Evolutionary conservation across 2,329 filamentous ascomycete species (phyloP).

Genomic region (Phialemoniopsis sp.): DNA sequence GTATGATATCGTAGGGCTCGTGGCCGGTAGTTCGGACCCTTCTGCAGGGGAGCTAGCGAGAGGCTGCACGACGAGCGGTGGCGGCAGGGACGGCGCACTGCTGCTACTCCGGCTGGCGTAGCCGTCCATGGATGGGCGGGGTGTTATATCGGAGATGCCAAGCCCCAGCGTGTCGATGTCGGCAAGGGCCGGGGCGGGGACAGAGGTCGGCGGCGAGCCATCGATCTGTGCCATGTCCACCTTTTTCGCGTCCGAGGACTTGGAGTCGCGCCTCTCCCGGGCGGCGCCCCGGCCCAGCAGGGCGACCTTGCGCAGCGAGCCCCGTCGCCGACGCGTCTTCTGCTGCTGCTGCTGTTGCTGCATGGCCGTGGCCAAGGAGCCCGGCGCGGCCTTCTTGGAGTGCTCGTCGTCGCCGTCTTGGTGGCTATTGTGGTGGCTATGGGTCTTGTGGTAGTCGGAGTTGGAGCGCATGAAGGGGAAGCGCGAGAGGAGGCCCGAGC

Average conservation of each 20-base stretch:
- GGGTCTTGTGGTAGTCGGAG: not conserved
- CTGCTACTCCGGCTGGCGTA: slow-evolving; percentile 29
- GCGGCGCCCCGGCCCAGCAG: slow-evolving; percentile 71
- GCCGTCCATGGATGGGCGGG: slow-evolving; percentile 41
- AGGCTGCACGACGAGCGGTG: no score
- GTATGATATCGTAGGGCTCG: slow-evolving; percentile 55
- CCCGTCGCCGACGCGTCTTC: slow-evolving; percentile 67
- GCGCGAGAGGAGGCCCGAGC: slow-evolving; percentile 6
- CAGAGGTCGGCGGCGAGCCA: slow-evolving; percentile 6
- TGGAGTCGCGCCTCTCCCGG: slow-evolving; percentile 52
- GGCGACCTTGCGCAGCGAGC: slow-evolving; percentile 83
- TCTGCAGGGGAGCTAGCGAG: no score
- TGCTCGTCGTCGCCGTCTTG: slow-evolving; percentile 9
- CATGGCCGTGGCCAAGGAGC: slow-evolving; percentile 29
- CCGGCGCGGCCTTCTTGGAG: slow-evolving; percentile 32
- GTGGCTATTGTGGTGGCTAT: slow-evolving; percentile 13
- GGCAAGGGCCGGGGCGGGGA: slow-evolving; percentile 10
- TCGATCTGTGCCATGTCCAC: slow-evolving; percentile 10
- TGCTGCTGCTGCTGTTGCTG: slow-evolving; percentile 33
- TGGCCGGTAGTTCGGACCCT: slow-evolving; percentile 19
- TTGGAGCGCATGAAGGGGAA: slow-evolving; percentile 3
- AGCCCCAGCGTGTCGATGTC: slow-evolving; percentile 34
- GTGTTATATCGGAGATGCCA: slow-evolving; percentile 40
- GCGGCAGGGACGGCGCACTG: not conserved
- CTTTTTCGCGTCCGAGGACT: slow-evolving; percentile 35